These are phyloP conservation scores for Malassezia arunalokei DNA, from an alignment of 1,284 basidiomycete species.

Conservation along the genomic window DNA sequence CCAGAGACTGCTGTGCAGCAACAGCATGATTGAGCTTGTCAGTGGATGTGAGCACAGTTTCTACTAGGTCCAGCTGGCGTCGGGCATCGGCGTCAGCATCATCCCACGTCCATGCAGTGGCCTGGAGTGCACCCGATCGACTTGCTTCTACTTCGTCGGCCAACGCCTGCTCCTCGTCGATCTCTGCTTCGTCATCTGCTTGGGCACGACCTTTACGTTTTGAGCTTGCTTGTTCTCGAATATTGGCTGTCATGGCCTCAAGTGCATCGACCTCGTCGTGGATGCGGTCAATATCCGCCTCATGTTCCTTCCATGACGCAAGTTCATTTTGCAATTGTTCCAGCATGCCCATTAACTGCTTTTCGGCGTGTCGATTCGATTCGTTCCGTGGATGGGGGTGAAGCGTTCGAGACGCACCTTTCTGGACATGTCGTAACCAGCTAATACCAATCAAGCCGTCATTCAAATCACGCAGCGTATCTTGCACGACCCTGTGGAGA, in stretches of 20 bases:
- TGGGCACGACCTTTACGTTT: slow-evolving; percentile 12
- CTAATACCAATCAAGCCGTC: slow-evolving; percentile 32
- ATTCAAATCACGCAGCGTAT: slow-evolving; percentile 28
- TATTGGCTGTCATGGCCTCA: slow-evolving; percentile 11
- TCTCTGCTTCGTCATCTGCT: not conserved
- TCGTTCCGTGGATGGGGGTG: slow-evolving; percentile 32
- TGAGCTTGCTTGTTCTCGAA: slow-evolving; percentile 19
- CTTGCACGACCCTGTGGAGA: slow-evolving; percentile 21
- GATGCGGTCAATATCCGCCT: slow-evolving; percentile 16
- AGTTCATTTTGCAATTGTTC: slow-evolving; percentile 24
- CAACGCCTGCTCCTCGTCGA: slow-evolving; percentile 1
- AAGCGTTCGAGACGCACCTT: slow-evolving; percentile 8
- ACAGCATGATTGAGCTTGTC: slow-evolving; percentile 17
- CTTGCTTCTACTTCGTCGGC: not conserved
- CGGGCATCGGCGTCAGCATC: slow-evolving; percentile 5
- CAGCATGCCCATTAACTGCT: slow-evolving; percentile 23
- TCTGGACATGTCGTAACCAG: slow-evolving; percentile 24
- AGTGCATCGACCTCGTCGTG: slow-evolving; percentile 3
- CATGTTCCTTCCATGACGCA: slow-evolving; percentile 24
- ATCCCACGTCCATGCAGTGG: not conserved
- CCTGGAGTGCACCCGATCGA: not conserved
- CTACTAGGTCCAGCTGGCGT: slow-evolving; percentile 16
- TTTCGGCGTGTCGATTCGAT: slow-evolving; percentile 23
- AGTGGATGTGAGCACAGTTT: slow-evolving; percentile 10
- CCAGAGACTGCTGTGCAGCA: not conserved